Conservation (phyloP, 2,329 filamentous ascomycete genomes). For the Lecanoromycetidae sp. region DNA sequence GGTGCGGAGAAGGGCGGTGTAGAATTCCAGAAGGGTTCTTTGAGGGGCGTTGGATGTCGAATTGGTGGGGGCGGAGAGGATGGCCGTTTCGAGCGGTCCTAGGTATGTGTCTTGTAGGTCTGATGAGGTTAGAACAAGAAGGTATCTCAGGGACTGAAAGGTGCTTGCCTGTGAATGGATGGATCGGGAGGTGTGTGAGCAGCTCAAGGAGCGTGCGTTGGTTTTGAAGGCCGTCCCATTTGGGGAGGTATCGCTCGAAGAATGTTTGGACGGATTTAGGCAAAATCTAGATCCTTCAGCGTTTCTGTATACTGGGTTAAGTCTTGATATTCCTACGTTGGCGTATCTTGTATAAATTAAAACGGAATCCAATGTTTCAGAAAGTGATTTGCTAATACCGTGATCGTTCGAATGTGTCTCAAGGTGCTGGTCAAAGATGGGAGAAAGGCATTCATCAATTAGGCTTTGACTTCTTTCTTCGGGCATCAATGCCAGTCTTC, state of each 20-base stretch:
- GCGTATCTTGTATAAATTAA: conserved; percentile 6
- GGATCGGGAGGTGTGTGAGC: conserved; percentile 43
- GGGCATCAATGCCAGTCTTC: conserved; percentile 16
- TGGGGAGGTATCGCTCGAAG: conserved; percentile 25
- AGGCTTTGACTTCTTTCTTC: conserved; percentile 23
- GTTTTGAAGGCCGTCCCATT: conserved; percentile 27
- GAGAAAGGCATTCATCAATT: conserved; percentile 29
- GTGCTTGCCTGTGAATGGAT: conserved; percentile 42
- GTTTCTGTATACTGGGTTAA: background rate
- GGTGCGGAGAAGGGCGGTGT: conserved; percentile 52
- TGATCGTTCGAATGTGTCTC: conserved; percentile 3
- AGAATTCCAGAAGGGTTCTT: conserved; percentile 51
- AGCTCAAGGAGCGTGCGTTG: conserved; percentile 41
- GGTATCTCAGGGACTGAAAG: conserved; percentile 25
- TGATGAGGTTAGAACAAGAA: conserved; percentile 24
- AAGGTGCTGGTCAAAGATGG: conserved; percentile 28
- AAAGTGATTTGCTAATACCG: conserved; percentile 1
- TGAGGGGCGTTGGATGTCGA: conserved; percentile 44
- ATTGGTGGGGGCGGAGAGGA: conserved; percentile 25
- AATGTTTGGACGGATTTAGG: conserved; percentile 25
- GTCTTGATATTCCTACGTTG: conserved; percentile 1
- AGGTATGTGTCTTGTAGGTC: conserved; percentile 30
- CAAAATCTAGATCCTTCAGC: conserved; percentile 19
- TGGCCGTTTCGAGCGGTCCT: conserved; percentile 28
- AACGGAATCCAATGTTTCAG: background rate